Percentiles rank a stretch among this genome's conserved stretches.
These are phyloP conservation scores for Prunus armeniaca DNA, from an alignment of 306 rosid species.

Conservation along the genomic window DNA sequence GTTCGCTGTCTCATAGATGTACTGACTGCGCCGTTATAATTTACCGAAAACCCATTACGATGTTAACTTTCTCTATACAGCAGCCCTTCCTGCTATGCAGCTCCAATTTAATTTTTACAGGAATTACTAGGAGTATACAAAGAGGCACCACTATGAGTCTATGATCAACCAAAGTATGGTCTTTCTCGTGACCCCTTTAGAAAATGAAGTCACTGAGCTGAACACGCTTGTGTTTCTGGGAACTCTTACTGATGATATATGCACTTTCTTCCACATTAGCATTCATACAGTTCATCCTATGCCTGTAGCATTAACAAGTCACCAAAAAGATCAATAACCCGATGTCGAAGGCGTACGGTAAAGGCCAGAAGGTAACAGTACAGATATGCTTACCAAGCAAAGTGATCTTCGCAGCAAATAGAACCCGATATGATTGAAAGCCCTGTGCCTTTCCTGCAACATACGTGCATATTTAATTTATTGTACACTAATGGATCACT, in stretches of 20 bases:
- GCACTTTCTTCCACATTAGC: slow-evolving; percentile 64
- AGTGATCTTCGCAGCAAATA: slow-evolving; percentile 89
- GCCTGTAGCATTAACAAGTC: slow-evolving; percentile 48
- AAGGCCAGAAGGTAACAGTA: background rate
- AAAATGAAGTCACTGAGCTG: slow-evolving; percentile 81
- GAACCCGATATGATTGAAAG: slow-evolving; percentile 68
- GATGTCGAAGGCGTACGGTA: background rate
- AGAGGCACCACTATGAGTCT: background rate
- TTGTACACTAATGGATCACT: background rate
- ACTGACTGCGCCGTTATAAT: too few relatives aligned
- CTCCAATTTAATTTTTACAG: background rate
- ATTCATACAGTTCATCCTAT: slow-evolving; percentile 81
- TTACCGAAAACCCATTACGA: too few relatives aligned
- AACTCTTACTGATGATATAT: slow-evolving; percentile 41
- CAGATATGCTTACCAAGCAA: slow-evolving; percentile 45
- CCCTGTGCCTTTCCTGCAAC: slow-evolving; percentile 71
- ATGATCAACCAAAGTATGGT: background rate
- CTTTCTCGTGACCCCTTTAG: slow-evolving; percentile 24
- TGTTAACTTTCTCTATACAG: background rate
- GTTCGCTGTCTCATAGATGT: too few relatives aligned
- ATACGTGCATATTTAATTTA: slow-evolving; percentile 6
- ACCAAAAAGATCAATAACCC: slow-evolving; percentile 4
- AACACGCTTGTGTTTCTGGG: slow-evolving; percentile 26
- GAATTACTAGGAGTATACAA: background rate
- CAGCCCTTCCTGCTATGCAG: background rate